Base-by-base conservation (phyloP, 768 basidiomycete genomes). In the Psilocybe subaeruginosa region DNA sequence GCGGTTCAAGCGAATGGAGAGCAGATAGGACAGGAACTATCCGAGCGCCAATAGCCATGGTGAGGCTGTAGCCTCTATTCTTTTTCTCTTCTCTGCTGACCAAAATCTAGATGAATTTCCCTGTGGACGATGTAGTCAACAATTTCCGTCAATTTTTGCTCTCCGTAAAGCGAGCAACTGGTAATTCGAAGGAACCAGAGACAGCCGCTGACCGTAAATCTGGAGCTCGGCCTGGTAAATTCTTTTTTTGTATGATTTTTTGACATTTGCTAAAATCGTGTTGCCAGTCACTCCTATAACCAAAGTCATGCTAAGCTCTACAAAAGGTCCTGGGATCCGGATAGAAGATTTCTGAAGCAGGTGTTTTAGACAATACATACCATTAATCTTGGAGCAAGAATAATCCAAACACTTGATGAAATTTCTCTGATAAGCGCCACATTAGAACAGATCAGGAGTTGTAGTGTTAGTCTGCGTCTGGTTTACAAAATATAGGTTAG, bases 1-100 rank as follows among this genome's bases (percentile, higher is more conserved):
- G 87, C 58, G 93, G 92, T 11, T 88, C 89, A 3, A 87, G 89
- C 49, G 95, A 98, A 71, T 99, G 97, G 95, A 93, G 89, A 75
- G 93, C 93, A 8, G 95, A 97, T 76, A 90, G 90, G 71, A 74
- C 81, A 30, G 95, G 97, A 7, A 89, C 88, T 30, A 93, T 99
- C 51, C 85, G 92, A 46, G 84, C 91, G 54, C 88, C 93, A 39
- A 86, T 95, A 63, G 93, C 85, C 8, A 86, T 87, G 70, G 94
- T 94, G 59, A 64, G 82, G 74, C 11, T 12, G 27, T 29, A 16
- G 19, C n/a, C 30, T 27, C 33, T 45, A 9, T 43, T 19, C 33
- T 14, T 43, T 16, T 49, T 17, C 41, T 48, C 23, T 54, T 31
- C 1, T 30, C 12, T 8, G 45, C 37, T 61, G 12, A 50, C 9